These are phyloP conservation scores for Wickerhamia fluorescens DNA, from an alignment of 805 yeast genomes.

Conservation along the genomic window DNA sequence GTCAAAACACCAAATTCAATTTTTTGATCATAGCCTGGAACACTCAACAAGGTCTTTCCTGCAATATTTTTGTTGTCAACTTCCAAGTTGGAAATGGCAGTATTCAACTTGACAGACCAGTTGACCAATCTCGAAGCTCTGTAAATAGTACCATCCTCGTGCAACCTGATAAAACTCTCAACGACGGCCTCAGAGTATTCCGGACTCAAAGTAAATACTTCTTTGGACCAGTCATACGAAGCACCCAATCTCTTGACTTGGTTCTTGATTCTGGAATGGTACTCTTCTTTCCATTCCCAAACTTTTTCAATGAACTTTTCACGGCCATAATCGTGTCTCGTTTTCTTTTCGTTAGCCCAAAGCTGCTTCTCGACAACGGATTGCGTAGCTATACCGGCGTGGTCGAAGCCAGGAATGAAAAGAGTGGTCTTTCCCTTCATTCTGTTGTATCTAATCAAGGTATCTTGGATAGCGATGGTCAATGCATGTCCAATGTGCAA, in stretches of 20 bases:
- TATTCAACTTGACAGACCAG: slow-evolving; percentile 93
- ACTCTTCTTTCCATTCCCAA: slow-evolving; percentile 98
- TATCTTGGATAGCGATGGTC: slow-evolving; percentile 90
- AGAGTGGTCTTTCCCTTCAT: slow-evolving; percentile 95
- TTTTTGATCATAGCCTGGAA: slow-evolving; percentile 86
- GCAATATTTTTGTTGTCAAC: slow-evolving; percentile 87
- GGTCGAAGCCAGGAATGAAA: slow-evolving; percentile 95
- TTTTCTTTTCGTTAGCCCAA: slow-evolving; percentile 79
- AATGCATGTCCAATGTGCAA: slow-evolving; percentile 97
- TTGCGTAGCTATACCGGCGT: slow-evolving; percentile 98
- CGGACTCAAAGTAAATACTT: slow-evolving; percentile 88
- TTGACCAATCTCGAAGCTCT: slow-evolving; percentile 89
- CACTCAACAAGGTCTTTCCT: slow-evolving; percentile 72
- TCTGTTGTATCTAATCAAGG: slow-evolving; percentile 88
- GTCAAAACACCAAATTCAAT: slow-evolving; percentile 96
- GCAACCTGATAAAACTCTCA: slow-evolving; percentile 86
- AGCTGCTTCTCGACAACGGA: slow-evolving; percentile 95
- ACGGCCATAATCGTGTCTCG: slow-evolving; percentile 94
- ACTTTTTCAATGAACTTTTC: slow-evolving; percentile 82
- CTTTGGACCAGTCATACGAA: slow-evolving; percentile 93
- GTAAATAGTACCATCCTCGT: slow-evolving; percentile 92
- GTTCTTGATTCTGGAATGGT: slow-evolving; percentile 75
- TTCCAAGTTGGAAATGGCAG: slow-evolving; percentile 93
- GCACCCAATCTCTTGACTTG: slow-evolving; percentile 90
- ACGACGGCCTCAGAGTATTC: slow-evolving; percentile 70